Percentiles rank a stretch among this genome's conserved stretches.
Conservation (phyloP, 805 yeast genomes). For the Yamadazyma scolyti region DNA sequence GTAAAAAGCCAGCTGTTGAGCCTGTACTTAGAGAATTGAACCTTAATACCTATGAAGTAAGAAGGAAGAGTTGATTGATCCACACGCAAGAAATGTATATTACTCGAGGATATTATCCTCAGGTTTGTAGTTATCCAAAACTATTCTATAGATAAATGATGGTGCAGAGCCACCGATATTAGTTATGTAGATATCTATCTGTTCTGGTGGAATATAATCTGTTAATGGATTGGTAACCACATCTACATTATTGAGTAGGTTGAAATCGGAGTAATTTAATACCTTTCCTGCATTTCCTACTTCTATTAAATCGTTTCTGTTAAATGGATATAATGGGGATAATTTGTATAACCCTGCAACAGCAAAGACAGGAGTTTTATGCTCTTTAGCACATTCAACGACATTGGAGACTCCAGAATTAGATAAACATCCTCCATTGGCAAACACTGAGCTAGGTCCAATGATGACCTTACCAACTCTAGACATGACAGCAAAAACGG, state of each 20-base stretch:
- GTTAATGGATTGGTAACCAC: conserved; percentile 79
- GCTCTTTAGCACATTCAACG: conserved; percentile 93
- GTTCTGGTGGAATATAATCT: conserved; percentile 91
- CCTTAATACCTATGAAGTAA: no score
- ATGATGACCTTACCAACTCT: conserved; percentile 94
- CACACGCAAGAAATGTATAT: no score
- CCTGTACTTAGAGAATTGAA: no score
- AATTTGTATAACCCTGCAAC: conserved; percentile 92
- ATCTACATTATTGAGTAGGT: conserved; percentile 67
- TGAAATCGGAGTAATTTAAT: conserved; percentile 67
- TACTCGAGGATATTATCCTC: conserved; percentile 68
- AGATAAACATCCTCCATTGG: conserved; percentile 92
- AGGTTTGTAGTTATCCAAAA: conserved; percentile 86
- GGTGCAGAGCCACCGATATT: conserved; percentile 97
- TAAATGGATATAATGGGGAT: conserved; percentile 89
- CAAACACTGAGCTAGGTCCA: conserved; percentile 89
- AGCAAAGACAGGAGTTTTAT: conserved; percentile 92
- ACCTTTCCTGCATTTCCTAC: conserved; percentile 94
- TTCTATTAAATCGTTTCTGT: conserved; percentile 77
- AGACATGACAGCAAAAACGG: conserved; percentile 94
- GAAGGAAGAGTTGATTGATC: no score
- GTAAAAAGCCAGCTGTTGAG: no score
- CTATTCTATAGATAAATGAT: conserved; percentile 90
- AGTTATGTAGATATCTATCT: conserved; percentile 90
- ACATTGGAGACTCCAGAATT: conserved; percentile 89